Evolutionary conservation across 164 flowering plant genomes (phyloP), one percentile per base, ranked within the genome.

Genomic region (Tetracentron sinense): DNA sequence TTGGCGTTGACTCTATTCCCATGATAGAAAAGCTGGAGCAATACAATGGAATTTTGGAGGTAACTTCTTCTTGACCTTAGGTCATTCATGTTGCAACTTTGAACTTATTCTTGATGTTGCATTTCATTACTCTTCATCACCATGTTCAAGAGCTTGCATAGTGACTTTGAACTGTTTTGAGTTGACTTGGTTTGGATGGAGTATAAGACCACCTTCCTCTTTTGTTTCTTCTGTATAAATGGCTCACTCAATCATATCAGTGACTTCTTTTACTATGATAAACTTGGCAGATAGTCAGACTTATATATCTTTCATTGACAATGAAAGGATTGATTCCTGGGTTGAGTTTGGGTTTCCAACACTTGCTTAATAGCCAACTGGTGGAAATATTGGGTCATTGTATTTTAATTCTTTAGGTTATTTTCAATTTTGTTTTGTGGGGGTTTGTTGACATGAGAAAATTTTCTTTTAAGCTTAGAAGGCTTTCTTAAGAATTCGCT

Each of bases 11-110:
- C 67, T 89, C 99, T 11, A n/a, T 51, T 31, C 89, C 83, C 23
- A 95, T 95, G 97, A 75, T 84, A 29, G 91, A 85, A 69, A 95
- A 95, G 68, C 68, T 95, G 84, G 90, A 95, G 71, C 94, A 89
- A 56, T 95, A 92, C 72, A 92, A 95, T 77, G 60, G 4, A 42
- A 68, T 91, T 58, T 72, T 89, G 52, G 89, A 94, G 87, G 98
- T 85, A 65, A n/a, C n/a, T 67, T 48, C 58, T 58, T 66, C 60
- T 69, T 52, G 2, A 57, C 35, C 62, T 4, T 21, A 10, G 14
- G 4, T 30, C 27, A 38, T 42, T 38, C 29, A 17, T 21, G 33
- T 31, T 27, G 31, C 54, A 17, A 17, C n/a, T 21, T 19, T 47
- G 2, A 23, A 52, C 2, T 25, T 14, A 8, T 38, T 8, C 11